Evolutionary conservation across 345 rosid genomes (phyloP).

Genomic region (Acer yangbiense): DNA sequence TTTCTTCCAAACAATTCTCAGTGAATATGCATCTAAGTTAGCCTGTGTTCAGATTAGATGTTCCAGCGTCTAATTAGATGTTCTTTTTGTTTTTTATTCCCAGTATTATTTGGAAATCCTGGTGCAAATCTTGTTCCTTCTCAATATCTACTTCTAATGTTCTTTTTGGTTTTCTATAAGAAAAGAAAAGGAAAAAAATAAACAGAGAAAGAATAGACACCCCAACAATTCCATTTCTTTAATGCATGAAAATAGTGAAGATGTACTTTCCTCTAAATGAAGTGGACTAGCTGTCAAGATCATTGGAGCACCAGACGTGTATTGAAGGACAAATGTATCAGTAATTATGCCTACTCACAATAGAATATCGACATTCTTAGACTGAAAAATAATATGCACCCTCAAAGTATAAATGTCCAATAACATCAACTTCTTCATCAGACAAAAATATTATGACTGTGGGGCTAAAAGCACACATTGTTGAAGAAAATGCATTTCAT

Average conservation of each 20-base stretch:
- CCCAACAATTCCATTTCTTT: neutral
- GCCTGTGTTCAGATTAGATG: neutral
- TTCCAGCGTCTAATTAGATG: neutral
- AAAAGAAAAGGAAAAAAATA: too few species aligned
- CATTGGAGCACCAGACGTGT: neutral
- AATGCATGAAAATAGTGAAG: neutral
- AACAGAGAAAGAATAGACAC: neutral
- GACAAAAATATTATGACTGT: neutral
- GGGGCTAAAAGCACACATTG: neutral
- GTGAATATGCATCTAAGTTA: neutral
- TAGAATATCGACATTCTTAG: neutral
- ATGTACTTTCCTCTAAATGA: neutral
- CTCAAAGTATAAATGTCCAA: neutral
- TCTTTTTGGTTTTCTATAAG: neutral
- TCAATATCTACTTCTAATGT: neutral
- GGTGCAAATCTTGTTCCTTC: neutral
- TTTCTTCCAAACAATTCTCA: neutral
- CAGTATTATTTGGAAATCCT: neutral
- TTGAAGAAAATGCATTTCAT: conserved; percentile 2
- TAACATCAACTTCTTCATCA: neutral
- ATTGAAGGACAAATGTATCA: neutral
- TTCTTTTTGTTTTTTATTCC: neutral
- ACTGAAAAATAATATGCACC: neutral
- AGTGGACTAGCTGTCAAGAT: neutral
- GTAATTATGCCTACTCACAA: neutral